Base-by-base conservation (phyloP, 768 basidiomycete species). In the Lactarius vividus region DNA sequence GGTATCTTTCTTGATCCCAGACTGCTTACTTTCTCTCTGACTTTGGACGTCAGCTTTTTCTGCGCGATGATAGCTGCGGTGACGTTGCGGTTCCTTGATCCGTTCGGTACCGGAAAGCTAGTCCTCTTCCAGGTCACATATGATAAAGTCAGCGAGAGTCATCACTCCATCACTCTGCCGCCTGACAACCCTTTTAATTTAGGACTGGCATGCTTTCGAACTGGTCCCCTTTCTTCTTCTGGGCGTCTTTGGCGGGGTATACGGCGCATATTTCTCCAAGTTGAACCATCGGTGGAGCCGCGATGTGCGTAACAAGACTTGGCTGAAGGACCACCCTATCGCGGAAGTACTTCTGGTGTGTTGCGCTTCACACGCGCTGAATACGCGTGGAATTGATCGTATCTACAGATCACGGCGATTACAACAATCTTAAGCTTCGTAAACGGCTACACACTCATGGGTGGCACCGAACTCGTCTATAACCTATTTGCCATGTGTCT, bases 1-100 rank as follows among this genome's bases (percentile, higher is more conserved):
- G 92, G 93, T 93, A 72, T 56, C 76, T 4, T 28, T 16, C 29
- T 57, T 57, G 9, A 52, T 16, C 26, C 3, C 20, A 20, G 35
- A 29, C 13, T 26, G 29, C n/a, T 28, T 20, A 2, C 55, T 53
- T 79, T 73, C 28, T 79, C 78, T 71, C 79, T 77, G 26, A 57
- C 20, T 44, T 49, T 64, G n/a, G 73, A 64, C 61, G 73, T 18
- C 74, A 96, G 94, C 72, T 99, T 99, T 79, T 96, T 99, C 76
- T 98, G 97, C 73, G 97, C 97, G 2, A 88, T 98, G 84, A 92
- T 98, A 70, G 97, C 97, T 2, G 96, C 96, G 1, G 89, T 98
- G 71, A 96, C 96, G 0, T 80, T 99, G 54, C 84, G 88, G 77
- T 89, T 96, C 66, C 86, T 98, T 40, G 91, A 99, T 75, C 97